Percentiles rank a stretch among this genome's conserved stretches.
phyloP scores from a whole-genome alignment of 345 rosid species.

The Hibiscus tridactylites region DNA sequence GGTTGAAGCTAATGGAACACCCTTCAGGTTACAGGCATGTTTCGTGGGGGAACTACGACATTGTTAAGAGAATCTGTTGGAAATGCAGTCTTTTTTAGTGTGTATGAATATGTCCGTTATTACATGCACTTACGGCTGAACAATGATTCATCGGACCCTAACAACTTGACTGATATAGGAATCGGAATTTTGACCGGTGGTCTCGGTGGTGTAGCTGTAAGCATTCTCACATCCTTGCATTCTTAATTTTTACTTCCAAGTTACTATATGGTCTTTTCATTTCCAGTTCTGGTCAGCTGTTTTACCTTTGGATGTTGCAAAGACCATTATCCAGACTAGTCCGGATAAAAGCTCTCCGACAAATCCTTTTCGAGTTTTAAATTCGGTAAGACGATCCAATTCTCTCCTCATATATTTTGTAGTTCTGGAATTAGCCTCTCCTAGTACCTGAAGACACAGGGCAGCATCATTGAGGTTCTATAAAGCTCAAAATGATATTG shows the following conservation, averaged over 20 bases:
- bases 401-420: conserved; percentile 8
- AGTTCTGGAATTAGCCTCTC: conserved; percentile 2
- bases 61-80: conserved; percentile 77
- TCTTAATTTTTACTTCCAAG: neutral
- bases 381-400: conserved; percentile 40
- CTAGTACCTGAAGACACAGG: neutral
- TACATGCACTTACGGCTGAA: conserved; percentile 53
- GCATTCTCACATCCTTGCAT: conserved; percentile 19
- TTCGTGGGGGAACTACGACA: conserved; percentile 79
- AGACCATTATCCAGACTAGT: conserved; percentile 82
- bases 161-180: conserved; percentile 67
- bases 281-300: conserved; percentile 50
- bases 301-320: conserved; percentile 21
- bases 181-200: conserved; percentile 81
- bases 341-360: conserved; percentile 44
- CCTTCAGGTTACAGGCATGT: conserved; percentile 77
- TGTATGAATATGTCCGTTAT: conserved; percentile 68
- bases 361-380: conserved; percentile 65
- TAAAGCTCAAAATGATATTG: neutral
- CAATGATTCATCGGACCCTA: conserved; percentile 33
- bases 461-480: neutral
- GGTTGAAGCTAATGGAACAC: conserved; percentile 23
- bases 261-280: neutral
- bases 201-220: conserved; percentile 92
- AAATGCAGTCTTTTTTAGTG: conserved; percentile 72